Evolutionary conservation across 2,329 filamentous ascomycete species (phyloP).

Genomic region (Ophiostoma sp.): DNA sequence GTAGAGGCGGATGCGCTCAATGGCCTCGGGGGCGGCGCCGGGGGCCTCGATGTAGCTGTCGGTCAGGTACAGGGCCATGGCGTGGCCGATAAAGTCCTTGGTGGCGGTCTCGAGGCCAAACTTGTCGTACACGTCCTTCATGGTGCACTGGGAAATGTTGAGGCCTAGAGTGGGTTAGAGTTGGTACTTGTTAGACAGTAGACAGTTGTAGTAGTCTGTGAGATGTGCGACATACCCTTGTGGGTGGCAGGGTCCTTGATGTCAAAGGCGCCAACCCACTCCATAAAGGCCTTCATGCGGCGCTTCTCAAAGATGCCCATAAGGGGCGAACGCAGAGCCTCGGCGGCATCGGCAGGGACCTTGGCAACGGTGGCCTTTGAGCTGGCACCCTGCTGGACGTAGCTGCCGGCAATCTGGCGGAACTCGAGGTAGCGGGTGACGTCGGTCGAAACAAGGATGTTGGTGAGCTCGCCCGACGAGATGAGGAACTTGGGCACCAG

Average conservation of each 20-base stretch:
- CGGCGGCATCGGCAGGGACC: slow-evolving; percentile 86
- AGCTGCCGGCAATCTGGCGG: slow-evolving; percentile 92
- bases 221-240: slow-evolving; percentile 60
- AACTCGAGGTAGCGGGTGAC: slow-evolving; percentile 86
- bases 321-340: slow-evolving; percentile 85
- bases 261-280: slow-evolving; percentile 89
- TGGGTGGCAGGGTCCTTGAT: slow-evolving; percentile 75
- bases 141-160: slow-evolving; percentile 70
- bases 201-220: neutral
- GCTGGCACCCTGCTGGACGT: slow-evolving; percentile 82
- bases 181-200: neutral
- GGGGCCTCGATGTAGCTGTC: slow-evolving; percentile 75
- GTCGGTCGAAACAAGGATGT: slow-evolving; percentile 95
- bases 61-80: slow-evolving; percentile 92
- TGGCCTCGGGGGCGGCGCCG: slow-evolving; percentile 74
- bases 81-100: slow-evolving; percentile 93
- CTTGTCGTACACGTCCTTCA: slow-evolving; percentile 99
- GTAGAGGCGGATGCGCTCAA: slow-evolving; percentile 90
- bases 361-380: slow-evolving; percentile 88
- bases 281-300: slow-evolving; percentile 90
- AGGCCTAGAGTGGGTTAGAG: slow-evolving; percentile 54
- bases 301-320: slow-evolving; percentile 99
- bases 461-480: slow-evolving; percentile 96
- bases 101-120: slow-evolving; percentile 86
- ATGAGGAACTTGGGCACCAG: slow-evolving; percentile 97